These are phyloP conservation scores for Filobasidium floriforme DNA, from an alignment of 768 basidiomycete genomes.

Conservation along the genomic window DNA sequence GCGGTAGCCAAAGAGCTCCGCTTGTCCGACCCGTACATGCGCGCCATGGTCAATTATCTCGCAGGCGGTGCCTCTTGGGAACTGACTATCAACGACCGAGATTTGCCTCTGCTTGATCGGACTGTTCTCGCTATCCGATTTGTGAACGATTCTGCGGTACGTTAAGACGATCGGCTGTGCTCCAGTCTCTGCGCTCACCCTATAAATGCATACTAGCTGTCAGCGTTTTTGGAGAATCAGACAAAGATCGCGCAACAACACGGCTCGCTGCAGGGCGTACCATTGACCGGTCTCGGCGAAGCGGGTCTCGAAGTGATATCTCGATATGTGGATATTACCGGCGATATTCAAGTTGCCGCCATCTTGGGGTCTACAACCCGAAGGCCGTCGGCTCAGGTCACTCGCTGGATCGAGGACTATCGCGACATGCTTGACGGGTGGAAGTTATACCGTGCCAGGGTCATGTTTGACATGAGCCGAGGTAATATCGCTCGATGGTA, in stretches of 20 bases:
- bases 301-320: slow-evolving; percentile 31
- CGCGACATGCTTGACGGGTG: slow-evolving; percentile 39
- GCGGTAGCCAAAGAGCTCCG: slow-evolving; percentile 26
- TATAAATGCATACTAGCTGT: slow-evolving; percentile 19
- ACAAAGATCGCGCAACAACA: slow-evolving; percentile 23
- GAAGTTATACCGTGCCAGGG: slow-evolving; percentile 33
- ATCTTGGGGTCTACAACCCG: slow-evolving; percentile 33
- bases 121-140: slow-evolving; percentile 36
- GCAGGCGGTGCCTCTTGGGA: slow-evolving; percentile 41
- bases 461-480: slow-evolving; percentile 34
- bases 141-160: slow-evolving; percentile 36
- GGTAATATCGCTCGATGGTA: slow-evolving; percentile 24
- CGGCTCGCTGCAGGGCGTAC: slow-evolving; percentile 29
- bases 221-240: slow-evolving; percentile 33
- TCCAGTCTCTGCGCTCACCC: background rate
- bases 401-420: slow-evolving; percentile 39
- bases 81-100: slow-evolving; percentile 35
- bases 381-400: slow-evolving; percentile 22
- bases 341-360: slow-evolving; percentile 39
- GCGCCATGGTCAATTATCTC: slow-evolving; percentile 35
- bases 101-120: slow-evolving; percentile 35
- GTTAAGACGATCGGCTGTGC: background rate
- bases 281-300: slow-evolving; percentile 34
- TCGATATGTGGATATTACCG: slow-evolving; percentile 31
- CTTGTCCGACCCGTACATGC: slow-evolving; percentile 40